Percentiles rank a stretch among this genome's conserved stretches.
These are phyloP conservation scores for Talaromyces marneffei DNA, from an alignment of 2,329 filamentous ascomycete genomes.

Conservation along the genomic window DNA sequence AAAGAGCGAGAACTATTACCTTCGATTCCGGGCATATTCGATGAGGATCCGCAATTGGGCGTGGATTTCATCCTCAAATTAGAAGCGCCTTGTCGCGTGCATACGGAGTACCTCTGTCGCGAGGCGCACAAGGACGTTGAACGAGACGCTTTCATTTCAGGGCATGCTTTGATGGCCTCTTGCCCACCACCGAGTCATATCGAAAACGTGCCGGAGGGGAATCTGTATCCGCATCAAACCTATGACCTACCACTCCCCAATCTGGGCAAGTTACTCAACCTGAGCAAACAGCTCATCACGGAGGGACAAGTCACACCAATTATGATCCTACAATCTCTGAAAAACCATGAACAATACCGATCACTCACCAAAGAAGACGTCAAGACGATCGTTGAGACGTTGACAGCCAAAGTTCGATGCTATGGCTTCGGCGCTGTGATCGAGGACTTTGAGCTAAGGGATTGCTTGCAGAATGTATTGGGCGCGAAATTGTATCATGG, in stretches of 20 bases:
- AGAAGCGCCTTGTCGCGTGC: constrained; percentile 49
- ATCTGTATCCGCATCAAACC: constrained; percentile 62
- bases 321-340: constrained; percentile 84
- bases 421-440: constrained; percentile 75
- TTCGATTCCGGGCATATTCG: constrained; percentile 35
- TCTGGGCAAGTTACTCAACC: constrained; percentile 72
- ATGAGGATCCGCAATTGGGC: constrained; percentile 42
- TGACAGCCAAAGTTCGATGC: constrained; percentile 77
- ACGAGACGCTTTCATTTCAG: constrained; percentile 64
- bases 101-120: constrained; percentile 84
- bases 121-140: constrained; percentile 53
- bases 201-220: constrained; percentile 46
- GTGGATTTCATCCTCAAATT: constrained; percentile 45
- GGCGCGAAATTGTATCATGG: constrained; percentile 33
- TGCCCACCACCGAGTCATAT: constrained; percentile 70
- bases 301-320: constrained; percentile 84
- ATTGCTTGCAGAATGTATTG: constrained; percentile 68
- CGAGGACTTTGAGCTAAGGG: constrained; percentile 60
- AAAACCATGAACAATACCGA: constrained; percentile 62
- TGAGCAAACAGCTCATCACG: constrained; percentile 75
- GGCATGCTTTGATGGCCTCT: constrained; percentile 88
- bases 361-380: constrained; percentile 66
- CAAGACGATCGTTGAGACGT: constrained; percentile 62
- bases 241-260: constrained; percentile 73
- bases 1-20: constrained; percentile 3